A percentile compares a stretch with the other conserved stretches of the same genome.
Evolutionary conservation across 1,284 basidiomycete genomes (phyloP).

Genomic region (Xerocomus cyaneibrunnescens): DNA sequence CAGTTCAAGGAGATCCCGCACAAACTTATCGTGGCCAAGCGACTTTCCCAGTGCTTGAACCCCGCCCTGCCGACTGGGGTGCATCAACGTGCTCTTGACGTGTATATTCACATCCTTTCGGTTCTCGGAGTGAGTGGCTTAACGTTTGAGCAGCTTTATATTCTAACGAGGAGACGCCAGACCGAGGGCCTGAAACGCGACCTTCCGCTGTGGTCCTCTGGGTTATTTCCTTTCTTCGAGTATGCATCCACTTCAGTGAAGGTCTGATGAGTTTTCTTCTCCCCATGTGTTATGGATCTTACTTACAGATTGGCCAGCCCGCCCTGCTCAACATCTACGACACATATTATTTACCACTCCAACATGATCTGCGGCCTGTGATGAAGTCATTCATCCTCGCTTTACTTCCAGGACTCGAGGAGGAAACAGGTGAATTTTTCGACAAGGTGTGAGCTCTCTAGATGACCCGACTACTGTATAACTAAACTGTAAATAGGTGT

Average conservation of each 20-base stretch:
- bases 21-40: slow-evolving; percentile 93
- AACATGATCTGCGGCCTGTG: slow-evolving; percentile 78
- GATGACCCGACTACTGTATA: neutral
- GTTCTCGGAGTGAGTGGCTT: slow-evolving; percentile 76
- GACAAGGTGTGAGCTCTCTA: slow-evolving; percentile 67
- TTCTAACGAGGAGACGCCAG: slow-evolving; percentile 42
- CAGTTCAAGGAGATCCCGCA: slow-evolving; percentile 95
- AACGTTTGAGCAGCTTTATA: neutral
- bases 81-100: slow-evolving; percentile 94
- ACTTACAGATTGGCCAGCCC: slow-evolving; percentile 49
- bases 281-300: neutral
- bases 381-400: slow-evolving; percentile 95
- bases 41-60: slow-evolving; percentile 95
- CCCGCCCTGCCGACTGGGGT: slow-evolving; percentile 96
- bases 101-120: slow-evolving; percentile 89
- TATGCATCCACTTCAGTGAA: slow-evolving; percentile 95
- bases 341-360: slow-evolving; percentile 87
- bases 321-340: slow-evolving; percentile 86
- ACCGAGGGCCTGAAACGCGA: slow-evolving; percentile 87
- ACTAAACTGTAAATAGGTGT: slow-evolving; percentile 53
- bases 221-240: slow-evolving; percentile 98
- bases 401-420: slow-evolving; percentile 90
- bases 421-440: slow-evolving; percentile 96
- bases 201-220: slow-evolving; percentile 92
- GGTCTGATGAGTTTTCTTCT: slow-evolving; percentile 41